phyloP scores from a whole-genome alignment of 805 yeast species.

The Saccharomyces eubayanus region DNA sequence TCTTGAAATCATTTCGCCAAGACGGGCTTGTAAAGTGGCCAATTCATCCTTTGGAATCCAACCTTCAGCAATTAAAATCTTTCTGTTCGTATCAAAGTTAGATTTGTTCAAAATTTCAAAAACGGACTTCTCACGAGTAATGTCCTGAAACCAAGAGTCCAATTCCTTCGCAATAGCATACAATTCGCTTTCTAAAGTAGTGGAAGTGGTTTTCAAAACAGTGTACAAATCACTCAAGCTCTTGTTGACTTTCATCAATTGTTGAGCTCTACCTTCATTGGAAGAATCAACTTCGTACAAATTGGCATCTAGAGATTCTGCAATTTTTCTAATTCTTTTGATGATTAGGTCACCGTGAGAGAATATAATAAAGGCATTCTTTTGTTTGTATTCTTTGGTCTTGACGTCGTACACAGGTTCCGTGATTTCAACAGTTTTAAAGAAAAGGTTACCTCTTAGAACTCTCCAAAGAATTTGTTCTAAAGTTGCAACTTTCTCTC shows the following conservation, averaged over 20 bases:
- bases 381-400: constrained; percentile 40
- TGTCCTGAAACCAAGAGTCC: constrained; percentile 46
- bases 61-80: constrained; percentile 63
- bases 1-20: constrained; percentile 34
- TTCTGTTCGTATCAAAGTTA: constrained; percentile 58
- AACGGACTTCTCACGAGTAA: constrained; percentile 50
- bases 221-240: constrained; percentile 42
- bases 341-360: constrained; percentile 60
- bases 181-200: constrained; percentile 55
- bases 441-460: constrained; percentile 61
- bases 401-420: constrained; percentile 51
- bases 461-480: constrained; percentile 70
- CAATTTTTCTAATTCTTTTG: constrained; percentile 53
- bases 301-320: constrained; percentile 60
- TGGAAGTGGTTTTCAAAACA: constrained; percentile 41
- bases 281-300: constrained; percentile 48
- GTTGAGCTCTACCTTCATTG: constrained; percentile 31
- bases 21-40: constrained; percentile 35
- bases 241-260: constrained; percentile 33
- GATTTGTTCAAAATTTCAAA: constrained; percentile 55
- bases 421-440: constrained; percentile 48
- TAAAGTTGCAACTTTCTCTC: constrained; percentile 50
- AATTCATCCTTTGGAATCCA: constrained; percentile 61
- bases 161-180: constrained; percentile 56
- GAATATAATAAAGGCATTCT: constrained; percentile 58